A percentile compares a stretch with the other conserved stretches of the same genome.
phyloP scores from a whole-genome alignment of 768 basidiomycete genomes.

The Pholiota conissans region DNA sequence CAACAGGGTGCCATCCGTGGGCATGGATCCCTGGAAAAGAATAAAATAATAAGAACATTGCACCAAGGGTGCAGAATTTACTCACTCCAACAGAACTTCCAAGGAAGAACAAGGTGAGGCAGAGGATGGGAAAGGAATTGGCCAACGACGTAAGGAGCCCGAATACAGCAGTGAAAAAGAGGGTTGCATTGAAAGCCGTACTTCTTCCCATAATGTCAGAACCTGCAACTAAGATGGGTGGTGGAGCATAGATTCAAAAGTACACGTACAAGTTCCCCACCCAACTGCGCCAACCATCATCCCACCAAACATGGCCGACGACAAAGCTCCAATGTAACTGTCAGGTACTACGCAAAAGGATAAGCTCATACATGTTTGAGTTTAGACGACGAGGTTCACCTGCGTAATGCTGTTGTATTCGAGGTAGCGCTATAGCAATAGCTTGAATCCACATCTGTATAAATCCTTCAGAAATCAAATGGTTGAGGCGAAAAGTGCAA shows the following conservation, averaged over 20 bases:
- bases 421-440: constrained; percentile 90
- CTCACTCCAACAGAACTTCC: constrained; percentile 93
- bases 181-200: constrained; percentile 88
- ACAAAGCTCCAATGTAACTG: constrained; percentile 75
- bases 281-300: constrained; percentile 96
- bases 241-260: neutral
- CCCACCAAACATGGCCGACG: constrained; percentile 89
- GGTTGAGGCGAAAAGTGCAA: constrained; percentile 20
- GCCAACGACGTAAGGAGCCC: constrained; percentile 79
- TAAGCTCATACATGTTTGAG: neutral
- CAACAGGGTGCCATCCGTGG: constrained; percentile 91
- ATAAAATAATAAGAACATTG: neutral
- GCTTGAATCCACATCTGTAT: constrained; percentile 94
- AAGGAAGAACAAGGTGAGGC: constrained; percentile 78
- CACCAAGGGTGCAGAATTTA: constrained; percentile 3
- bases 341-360: constrained; percentile 56
- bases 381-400: constrained; percentile 39
- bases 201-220: constrained; percentile 90
- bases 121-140: constrained; percentile 66
- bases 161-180: constrained; percentile 89
- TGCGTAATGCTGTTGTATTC: constrained; percentile 87
- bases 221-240: constrained; percentile 33
- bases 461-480: neutral
- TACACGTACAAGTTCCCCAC: constrained; percentile 81
- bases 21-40: constrained; percentile 79